Base-by-base conservation (phyloP, 1,139 yeast species). In the Hanseniaspora uvarum region DNA sequence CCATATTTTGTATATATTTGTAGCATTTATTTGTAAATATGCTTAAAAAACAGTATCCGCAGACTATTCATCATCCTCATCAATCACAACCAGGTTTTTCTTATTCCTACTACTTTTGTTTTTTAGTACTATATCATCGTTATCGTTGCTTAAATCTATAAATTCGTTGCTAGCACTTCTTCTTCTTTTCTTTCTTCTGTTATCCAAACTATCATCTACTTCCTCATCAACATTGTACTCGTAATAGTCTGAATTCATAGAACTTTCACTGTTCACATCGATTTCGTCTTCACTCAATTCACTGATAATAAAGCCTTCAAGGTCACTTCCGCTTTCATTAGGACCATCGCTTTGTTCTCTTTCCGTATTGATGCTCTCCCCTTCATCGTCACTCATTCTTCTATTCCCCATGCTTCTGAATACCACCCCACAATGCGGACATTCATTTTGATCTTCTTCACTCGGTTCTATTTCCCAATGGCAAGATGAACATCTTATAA, bases 401-500 rank as follows among this genome's bases (percentile, higher is more conserved):
- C 48, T 55, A 55, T 23, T 56, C 3, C 39, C 48, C 18, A 50
- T 36, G 23, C 53, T 41, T 18, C 53, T 43, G 19, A 50, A 50
- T 10, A 36, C 24, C 4, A 50, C 48, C 1, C 53, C 53, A 48
- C 86, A 81, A 59, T 79, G 78, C 7, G 74, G 68, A 60, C 86
- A 81, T 38, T 65, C 68, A 5, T 72, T 67, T 0, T 83, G 82
- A 58, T 72, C 75, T 11, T 49, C 37, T 10, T 38, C 53, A n/a
- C 37, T 30, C 1, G 50, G 50, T 60, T 64, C 67, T 12, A 84
- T 80, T 63, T 86, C 95, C 94, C 94, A 86, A 61, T 81, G 86
- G 65, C 95, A 86, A 55, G 77, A 74, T 2, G 86, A 79, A 63
- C 95, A 86, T 55, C 95, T 69, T 0, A 84, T 79, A 7, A 86